phyloP scores from a whole-genome alignment of 2,329 filamentous ascomycete species.

The Verticillium nubilum region DNA sequence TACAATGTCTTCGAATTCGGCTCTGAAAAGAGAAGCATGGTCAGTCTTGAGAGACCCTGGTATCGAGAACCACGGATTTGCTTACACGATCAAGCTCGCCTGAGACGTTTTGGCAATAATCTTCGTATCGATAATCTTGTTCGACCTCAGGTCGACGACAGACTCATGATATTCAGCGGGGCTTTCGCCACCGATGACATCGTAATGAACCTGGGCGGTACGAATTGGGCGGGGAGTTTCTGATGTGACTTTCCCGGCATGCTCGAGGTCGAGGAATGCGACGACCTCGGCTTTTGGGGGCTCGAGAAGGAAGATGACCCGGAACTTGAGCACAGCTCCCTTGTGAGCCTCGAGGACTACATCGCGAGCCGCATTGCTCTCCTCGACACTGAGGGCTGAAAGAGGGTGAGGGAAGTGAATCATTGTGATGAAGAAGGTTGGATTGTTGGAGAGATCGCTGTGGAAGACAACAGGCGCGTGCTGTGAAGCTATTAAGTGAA shows the following conservation, averaged over 20 bases:
- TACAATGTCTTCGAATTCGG: slow-evolving; percentile 29
- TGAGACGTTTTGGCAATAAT: slow-evolving; percentile 21
- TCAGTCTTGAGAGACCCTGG: too few relatives aligned
- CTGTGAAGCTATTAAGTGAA: not conserved
- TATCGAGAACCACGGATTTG: too few relatives aligned
- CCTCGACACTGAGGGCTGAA: slow-evolving; percentile 19
- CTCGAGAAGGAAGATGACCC: slow-evolving; percentile 39
- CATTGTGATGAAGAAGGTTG: slow-evolving; percentile 5
- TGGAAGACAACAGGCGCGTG: not conserved
- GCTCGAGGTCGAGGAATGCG: slow-evolving; percentile 34
- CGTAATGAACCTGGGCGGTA: slow-evolving; percentile 28
- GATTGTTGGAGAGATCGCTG: not conserved
- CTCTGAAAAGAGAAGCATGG: too few relatives aligned
- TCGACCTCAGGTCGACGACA: slow-evolving; percentile 23
- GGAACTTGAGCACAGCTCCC: slow-evolving; percentile 28
- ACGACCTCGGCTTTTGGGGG: slow-evolving; percentile 37
- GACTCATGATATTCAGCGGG: slow-evolving; percentile 26
- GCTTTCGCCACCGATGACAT: slow-evolving; percentile 21
- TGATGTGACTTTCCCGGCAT: slow-evolving; percentile 21
- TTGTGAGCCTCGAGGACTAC: slow-evolving; percentile 22
- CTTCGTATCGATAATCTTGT: slow-evolving; percentile 17
- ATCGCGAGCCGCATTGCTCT: slow-evolving; percentile 27
- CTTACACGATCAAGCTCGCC: slow-evolving; percentile 23
- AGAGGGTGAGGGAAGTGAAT: slow-evolving; percentile 22
- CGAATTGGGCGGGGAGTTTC: slow-evolving; percentile 23